A percentile compares a stretch with the other conserved stretches of the same genome.
Evolutionary conservation across 2,329 filamentous ascomycete species (phyloP).

Genomic region (Dissoconium aciculare): DNA sequence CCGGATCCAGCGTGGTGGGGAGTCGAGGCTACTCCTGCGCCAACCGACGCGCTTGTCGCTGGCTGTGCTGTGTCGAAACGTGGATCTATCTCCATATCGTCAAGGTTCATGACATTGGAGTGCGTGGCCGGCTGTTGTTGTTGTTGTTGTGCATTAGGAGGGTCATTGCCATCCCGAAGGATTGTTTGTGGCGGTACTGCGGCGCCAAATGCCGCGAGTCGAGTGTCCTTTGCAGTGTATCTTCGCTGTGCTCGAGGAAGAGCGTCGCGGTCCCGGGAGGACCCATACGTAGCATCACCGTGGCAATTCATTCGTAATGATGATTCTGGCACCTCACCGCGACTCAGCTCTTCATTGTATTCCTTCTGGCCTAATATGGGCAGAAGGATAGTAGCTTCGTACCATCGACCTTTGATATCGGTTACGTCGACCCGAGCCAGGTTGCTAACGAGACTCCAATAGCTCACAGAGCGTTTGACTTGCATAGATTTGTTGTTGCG

Average conservation of each 20-base stretch:
- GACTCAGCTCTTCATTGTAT: constrained; percentile 14
- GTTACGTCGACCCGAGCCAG: constrained; percentile 27
- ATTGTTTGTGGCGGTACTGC: constrained; percentile 26
- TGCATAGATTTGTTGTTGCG: constrained; percentile 32
- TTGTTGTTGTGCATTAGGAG: constrained; percentile 14
- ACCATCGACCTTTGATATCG: constrained; percentile 46
- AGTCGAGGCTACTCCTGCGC: too few species aligned
- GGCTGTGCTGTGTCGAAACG: constrained; percentile 21
- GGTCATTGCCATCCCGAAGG: constrained; percentile 28
- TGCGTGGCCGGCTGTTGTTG: constrained; percentile 1
- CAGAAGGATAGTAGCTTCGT: constrained; percentile 40
- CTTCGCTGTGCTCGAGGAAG: constrained; percentile 17
- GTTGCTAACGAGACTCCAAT: constrained; percentile 30
- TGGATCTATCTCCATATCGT: constrained; percentile 18
- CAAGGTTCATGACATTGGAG: background rate
- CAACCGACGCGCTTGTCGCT: too few species aligned
- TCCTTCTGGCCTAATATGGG: constrained; percentile 23
- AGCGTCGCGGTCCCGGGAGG: constrained; percentile 16
- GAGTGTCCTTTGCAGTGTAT: constrained; percentile 20
- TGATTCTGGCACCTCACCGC: constrained; percentile 23
- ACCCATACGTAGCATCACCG: constrained; percentile 22
- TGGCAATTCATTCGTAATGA: constrained; percentile 24
- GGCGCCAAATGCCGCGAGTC: constrained; percentile 29
- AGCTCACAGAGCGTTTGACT: constrained; percentile 21
- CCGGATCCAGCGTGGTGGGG: too few species aligned